Conservation (phyloP, 257 asterid genomes). For the Scutellaria galericulata region DNA sequence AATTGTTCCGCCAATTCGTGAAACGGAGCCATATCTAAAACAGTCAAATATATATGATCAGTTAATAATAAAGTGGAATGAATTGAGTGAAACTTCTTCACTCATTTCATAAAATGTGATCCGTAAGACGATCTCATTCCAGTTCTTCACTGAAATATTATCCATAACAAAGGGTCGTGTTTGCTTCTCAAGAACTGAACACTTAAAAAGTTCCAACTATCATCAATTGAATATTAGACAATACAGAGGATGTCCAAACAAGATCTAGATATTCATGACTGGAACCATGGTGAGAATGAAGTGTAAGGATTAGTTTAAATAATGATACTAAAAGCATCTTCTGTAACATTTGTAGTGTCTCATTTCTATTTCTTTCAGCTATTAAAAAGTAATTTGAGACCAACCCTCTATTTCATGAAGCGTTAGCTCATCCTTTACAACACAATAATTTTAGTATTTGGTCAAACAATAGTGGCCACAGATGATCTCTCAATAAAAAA, state of each 20-base stretch:
- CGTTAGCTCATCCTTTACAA: constrained; percentile 13
- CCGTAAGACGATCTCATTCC: too few species aligned
- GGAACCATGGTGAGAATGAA: neutral
- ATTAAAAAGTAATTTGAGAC: neutral
- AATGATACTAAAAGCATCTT: neutral
- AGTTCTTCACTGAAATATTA: too few species aligned
- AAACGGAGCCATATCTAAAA: too few species aligned
- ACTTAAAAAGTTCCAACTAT: neutral
- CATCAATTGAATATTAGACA: neutral
- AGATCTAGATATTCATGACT: neutral
- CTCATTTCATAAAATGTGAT: too few species aligned
- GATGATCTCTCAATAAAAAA: constrained; percentile 15
- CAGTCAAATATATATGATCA: too few species aligned
- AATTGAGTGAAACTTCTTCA: too few species aligned
- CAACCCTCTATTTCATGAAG: neutral
- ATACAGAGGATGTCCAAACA: neutral
- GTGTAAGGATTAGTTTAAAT: neutral
- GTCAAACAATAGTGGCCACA: constrained; percentile 9
- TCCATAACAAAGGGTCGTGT: too few species aligned
- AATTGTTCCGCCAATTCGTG: too few species aligned
- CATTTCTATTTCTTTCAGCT: constrained; percentile 2
- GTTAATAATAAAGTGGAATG: too few species aligned
- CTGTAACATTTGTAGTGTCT: neutral
- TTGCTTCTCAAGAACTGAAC: too few species aligned
- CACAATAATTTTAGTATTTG: neutral